A percentile compares a stretch with the other conserved stretches of the same genome.
Conservation (phyloP, 2,329 filamentous ascomycete genomes). For the Claviceps digitariae region DNA sequence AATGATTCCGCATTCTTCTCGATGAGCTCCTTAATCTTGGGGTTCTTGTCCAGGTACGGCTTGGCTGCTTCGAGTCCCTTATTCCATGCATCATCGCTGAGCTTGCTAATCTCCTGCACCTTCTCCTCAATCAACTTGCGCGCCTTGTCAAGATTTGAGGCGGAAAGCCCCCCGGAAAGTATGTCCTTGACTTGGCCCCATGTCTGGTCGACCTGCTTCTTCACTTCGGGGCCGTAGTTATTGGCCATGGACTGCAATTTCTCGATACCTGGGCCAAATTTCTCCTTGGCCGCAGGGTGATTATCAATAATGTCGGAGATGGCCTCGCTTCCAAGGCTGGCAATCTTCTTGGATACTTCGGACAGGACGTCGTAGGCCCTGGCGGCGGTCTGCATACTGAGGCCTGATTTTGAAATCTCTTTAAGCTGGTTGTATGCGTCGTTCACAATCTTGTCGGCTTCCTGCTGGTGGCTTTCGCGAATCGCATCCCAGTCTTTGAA, state of each 20-base stretch:
- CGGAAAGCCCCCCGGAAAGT: conserved; percentile 45
- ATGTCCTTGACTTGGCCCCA: conserved; percentile 54
- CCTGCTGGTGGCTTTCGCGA: conserved; percentile 51
- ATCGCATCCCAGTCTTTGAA: conserved; percentile 61
- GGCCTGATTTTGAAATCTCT: conserved; percentile 41
- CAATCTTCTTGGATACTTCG: conserved; percentile 46
- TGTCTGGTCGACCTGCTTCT: conserved; percentile 61
- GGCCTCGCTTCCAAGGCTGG: conserved; percentile 48
- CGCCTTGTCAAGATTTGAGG: conserved; percentile 37
- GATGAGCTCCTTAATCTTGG: conserved; percentile 58
- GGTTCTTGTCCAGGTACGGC: conserved; percentile 62
- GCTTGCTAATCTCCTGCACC: conserved; percentile 48
- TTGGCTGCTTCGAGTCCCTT: conserved; percentile 58
- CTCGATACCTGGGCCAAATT: conserved; percentile 53
- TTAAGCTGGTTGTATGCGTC: conserved; percentile 57
- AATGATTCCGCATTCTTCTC: conserved; percentile 57
- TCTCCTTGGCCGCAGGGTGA: conserved; percentile 59
- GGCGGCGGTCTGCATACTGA: conserved; percentile 48
- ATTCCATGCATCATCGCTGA: conserved; percentile 60
- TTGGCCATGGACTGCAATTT: conserved; percentile 57
- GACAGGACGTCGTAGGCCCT: conserved; percentile 49
- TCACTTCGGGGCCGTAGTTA: conserved; percentile 59
- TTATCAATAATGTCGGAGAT: conserved; percentile 54
- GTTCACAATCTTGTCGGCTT: conserved; percentile 54
- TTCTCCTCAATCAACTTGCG: conserved; percentile 56